Base-by-base conservation (phyloP, 2,329 filamentous ascomycete species). In the Fusarium continuum region DNA sequence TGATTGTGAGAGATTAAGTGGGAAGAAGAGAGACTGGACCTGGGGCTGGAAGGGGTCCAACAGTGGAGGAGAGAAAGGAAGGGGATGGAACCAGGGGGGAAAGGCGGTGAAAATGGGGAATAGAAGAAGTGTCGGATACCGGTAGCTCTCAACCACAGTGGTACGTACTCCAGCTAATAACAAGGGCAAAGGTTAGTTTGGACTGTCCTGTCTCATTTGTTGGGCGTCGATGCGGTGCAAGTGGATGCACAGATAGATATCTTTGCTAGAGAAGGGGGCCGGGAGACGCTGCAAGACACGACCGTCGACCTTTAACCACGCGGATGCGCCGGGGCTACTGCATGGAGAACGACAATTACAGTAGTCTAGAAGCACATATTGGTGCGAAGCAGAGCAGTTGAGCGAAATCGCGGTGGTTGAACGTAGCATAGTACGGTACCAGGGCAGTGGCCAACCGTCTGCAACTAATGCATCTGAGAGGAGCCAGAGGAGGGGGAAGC, bases 21-120 rank as follows among this genome's bases (percentile, higher is more conserved):
- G 58, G 55, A 65, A 43, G 23, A 60, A 57, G 41, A 55, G 39
- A 61, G 51, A 45, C 52, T 50, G 60, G 62, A 48, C 35, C 61
- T 61, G 47, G 44, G 65, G 38, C 67, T 49, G 55, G 60, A 51
- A 61, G 57, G 51, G 60, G 39, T 25, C 34, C 60, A 48, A 59
- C 22, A 45, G 55, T 67, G 65, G 64, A 55, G 57, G 61, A 63
- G 50, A 55, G 50, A 48, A 49, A 55, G 43, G 56, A 39, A 52
- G 56, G 46, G 53, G 54, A 50, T 20, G 17, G 28, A 35, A 23
- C 41, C 39, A 61, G 61, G 55, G 50, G 47, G 55, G 67, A 70
- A 70, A 70, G 66, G 68, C 68, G 68, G 68, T 70, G 68, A 70
- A 69, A 70, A 64, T 59, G 47, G 61, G 50, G 52, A 60, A 49